Conservation (phyloP, 2,329 filamentous ascomycete species). For the Arachnopeziza araneosa region DNA sequence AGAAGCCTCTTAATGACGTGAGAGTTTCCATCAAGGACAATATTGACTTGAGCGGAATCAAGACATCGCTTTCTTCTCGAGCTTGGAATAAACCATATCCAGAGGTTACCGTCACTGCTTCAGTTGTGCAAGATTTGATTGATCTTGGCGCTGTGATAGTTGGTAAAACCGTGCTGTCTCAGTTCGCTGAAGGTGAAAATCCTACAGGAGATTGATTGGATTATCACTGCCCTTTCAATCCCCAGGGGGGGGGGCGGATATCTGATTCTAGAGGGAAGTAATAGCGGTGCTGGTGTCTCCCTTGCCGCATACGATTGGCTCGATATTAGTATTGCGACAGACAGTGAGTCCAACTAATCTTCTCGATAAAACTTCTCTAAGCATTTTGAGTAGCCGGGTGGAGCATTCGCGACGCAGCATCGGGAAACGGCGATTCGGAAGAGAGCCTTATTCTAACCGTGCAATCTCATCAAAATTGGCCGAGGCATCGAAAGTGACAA, state of each 20-base stretch:
- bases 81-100: constrained; percentile 49
- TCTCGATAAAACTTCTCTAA: too few species aligned
- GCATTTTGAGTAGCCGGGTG: too few species aligned
- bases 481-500: too few species aligned
- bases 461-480: too few species aligned
- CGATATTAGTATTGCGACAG: constrained; percentile 42
- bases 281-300: constrained; percentile 37
- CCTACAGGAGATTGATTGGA: constrained; percentile 44
- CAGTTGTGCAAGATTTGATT: constrained; percentile 47
- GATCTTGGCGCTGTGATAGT: constrained; percentile 51
- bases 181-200: constrained; percentile 34
- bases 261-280: constrained; percentile 40
- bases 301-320: constrained; percentile 44
- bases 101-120: constrained; percentile 38
- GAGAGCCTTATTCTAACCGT: too few species aligned
- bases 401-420: too few species aligned
- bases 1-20: constrained; percentile 44
- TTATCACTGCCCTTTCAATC: constrained; percentile 32
- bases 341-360: too few species aligned
- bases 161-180: constrained; percentile 44
- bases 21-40: constrained; percentile 57
- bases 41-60: constrained; percentile 48
- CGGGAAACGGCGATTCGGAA: too few species aligned
- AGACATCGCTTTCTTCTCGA: constrained; percentile 49
- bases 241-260: constrained; percentile 41